Evolutionary conservation across 352 stramenopile genomes (phyloP), one percentile per base, ranked within the genome.

Genomic region (Pythium oligandrum): DNA sequence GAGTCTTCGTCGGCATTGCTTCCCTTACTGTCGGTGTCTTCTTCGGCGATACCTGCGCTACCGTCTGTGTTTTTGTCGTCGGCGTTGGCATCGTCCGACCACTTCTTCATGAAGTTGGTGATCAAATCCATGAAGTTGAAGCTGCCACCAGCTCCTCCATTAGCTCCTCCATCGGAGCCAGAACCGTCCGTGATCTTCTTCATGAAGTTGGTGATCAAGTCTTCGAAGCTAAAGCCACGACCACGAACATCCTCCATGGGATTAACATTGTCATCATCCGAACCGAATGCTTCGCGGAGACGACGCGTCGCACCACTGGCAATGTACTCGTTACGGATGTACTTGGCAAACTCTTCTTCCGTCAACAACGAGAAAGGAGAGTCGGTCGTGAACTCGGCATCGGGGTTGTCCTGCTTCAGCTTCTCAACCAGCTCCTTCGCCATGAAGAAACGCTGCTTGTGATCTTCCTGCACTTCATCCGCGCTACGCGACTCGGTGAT

Each of bases 351-450:
- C 54, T 87, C 73, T 4, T 81, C 66, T 33, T 71, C 63, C 6
- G 69, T 85, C 45, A 85, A 55, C 11, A 87, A 53, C 7, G 71
- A 71, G 66, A 87, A 87, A 33, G 70, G 71, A 10, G 73, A 73
- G 59, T 76, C 68, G 42, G 61, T 69, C 6, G 67, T 78, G 56
- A 85, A 85, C 32, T 66, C 63, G 32, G 71, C 75, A 44, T 71
- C 52, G 38, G 68, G 72, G 54, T 83, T 80, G 31, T 65, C 40
- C 34, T 60, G 37, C 40, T 75, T 53, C 12, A 74, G 55, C 44
- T 46, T 51, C 32, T 66, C 51, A 51, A 81, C 67, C 34, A 60
- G 56, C 26, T 73, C 53, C 46, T 79, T 79, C 32, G 73, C 68
- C 66, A 84, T 61, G 59, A 66, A 73, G 52, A 82, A 78, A 32